Base-by-base conservation (phyloP, 345 rosid species). In the Salix suchowensis region DNA sequence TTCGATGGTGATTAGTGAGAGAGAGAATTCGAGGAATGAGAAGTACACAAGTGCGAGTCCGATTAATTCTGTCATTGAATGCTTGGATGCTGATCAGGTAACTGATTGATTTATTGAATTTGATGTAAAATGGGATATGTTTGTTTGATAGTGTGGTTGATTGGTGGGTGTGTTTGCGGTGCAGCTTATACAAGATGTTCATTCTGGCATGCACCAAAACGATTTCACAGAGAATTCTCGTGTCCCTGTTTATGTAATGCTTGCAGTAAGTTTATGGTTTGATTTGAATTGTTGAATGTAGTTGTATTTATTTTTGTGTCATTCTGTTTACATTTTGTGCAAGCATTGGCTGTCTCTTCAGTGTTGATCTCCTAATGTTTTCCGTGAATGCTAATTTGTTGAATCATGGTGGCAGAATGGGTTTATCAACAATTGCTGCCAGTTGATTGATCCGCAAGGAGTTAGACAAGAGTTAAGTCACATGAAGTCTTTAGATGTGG, bases 71-170 rank as follows among this genome's bases (percentile, higher is more conserved):
- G 34, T 37, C 42, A 94, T 89, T 65, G 97, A 87, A 65, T 90
- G 98, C 86, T 86, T 95, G 85, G 97, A 95, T 75, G 87, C 97
- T 66, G 95, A 90, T 83, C 97, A 94, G 95, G 98, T 91, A 42
- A 28, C 65, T 12, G 40, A 6, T 73, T 77, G 18, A 46, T 46
- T 46, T 46, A 36, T 21, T 32, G 39, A 39, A 32, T 69, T 46
- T 44, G 44, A 23, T 16, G 28, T 46, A 7, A 30, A 5, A 64
- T 4, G 16, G 52, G 14, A 46, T 14, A 15, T 46, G 52, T 46
- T 46, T 46, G 18, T 46, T 46, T 46, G 52, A 46, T 14, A 46
- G 6, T 14, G 52, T 46, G 52, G 52, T 24, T 76, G 69, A 52
- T 42, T 6, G 36, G 0, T 68, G 24, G 37, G 16, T 61, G 1